Evolutionary conservation across 495 filamentous ascomycete genomes (phyloP).

Genomic region (Chaetomium fimeti): DNA sequence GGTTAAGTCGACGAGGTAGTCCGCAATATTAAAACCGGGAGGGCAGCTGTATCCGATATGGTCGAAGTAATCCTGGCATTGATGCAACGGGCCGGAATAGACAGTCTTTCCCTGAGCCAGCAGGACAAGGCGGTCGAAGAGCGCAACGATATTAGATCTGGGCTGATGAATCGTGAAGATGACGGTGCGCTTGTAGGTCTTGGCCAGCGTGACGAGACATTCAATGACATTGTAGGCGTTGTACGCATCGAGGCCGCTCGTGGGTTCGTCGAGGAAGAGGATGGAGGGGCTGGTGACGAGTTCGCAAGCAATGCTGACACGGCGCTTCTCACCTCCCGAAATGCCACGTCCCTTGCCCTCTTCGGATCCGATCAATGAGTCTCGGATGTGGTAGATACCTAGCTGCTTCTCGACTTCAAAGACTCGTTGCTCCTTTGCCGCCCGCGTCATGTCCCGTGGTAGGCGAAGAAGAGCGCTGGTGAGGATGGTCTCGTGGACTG

Average conservation of each 20-base stretch:
- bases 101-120: conserved; percentile 86
- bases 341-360: conserved; percentile 93
- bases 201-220: conserved; percentile 90
- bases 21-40: conserved; percentile 97
- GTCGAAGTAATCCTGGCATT: conserved; percentile 91
- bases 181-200: conserved; percentile 92
- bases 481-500: conserved; percentile 96
- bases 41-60: conserved; percentile 87
- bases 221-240: conserved; percentile 98
- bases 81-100: conserved; percentile 86
- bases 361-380: conserved; percentile 96
- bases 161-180: conserved; percentile 99
- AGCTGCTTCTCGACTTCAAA: conserved; percentile 93
- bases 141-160: conserved; percentile 98
- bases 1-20: conserved; percentile 94
- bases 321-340: conserved; percentile 92
- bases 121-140: conserved; percentile 91
- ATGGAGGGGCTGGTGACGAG: conserved; percentile 97
- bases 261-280: conserved; percentile 94
- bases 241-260: conserved; percentile 90
- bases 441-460: conserved; percentile 81
- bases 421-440: conserved; percentile 83
- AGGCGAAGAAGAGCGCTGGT: conserved; percentile 89
- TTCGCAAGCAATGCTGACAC: conserved; percentile 96
- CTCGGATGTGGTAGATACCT: conserved; percentile 85